A percentile compares a stretch with the other conserved stretches of the same genome.
Conservation (phyloP, 2,329 filamentous ascomycete genomes). For the Geoglossum cookeanum region DNA sequence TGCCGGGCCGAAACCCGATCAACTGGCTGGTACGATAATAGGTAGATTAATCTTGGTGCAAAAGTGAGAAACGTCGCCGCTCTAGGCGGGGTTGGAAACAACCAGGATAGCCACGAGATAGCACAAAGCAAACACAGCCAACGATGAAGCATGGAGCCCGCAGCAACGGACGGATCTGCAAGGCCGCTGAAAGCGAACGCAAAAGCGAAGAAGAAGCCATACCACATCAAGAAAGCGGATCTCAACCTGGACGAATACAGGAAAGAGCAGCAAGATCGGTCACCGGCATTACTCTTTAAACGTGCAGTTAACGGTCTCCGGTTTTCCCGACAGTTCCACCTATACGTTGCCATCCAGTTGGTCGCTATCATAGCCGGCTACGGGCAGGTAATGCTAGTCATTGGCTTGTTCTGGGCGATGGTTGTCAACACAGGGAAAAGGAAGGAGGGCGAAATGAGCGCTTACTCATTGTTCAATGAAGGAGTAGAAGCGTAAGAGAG, state of each 20-base stretch:
- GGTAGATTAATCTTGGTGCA: no score
- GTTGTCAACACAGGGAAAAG: conserved; percentile 16
- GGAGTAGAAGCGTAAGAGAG: conserved; percentile 15
- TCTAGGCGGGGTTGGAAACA: no score
- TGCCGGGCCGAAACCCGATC: no score
- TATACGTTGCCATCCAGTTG: conserved; percentile 14
- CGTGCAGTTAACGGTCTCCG: conserved; percentile 10
- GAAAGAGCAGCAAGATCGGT: conserved; percentile 15
- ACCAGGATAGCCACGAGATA: no score
- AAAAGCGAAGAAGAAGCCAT: conserved; percentile 15
- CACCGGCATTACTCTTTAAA: conserved; percentile 12
- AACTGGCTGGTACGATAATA: no score
- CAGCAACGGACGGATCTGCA: neutral
- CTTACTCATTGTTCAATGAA: conserved; percentile 17
- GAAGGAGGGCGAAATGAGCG: conserved; percentile 16
- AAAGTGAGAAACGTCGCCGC: no score
- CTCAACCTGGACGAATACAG: conserved; percentile 17
- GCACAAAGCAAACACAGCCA: neutral
- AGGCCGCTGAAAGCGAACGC: neutral
- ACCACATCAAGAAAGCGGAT: conserved; percentile 16
- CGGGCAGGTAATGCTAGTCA: conserved; percentile 15
- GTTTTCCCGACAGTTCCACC: conserved; percentile 14
- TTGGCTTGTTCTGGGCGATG: conserved; percentile 18
- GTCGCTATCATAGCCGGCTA: conserved; percentile 12
- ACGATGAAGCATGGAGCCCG: neutral